Conservation (phyloP, 2,329 filamentous ascomycete genomes). For the Rachicladosporium sp. region DNA sequence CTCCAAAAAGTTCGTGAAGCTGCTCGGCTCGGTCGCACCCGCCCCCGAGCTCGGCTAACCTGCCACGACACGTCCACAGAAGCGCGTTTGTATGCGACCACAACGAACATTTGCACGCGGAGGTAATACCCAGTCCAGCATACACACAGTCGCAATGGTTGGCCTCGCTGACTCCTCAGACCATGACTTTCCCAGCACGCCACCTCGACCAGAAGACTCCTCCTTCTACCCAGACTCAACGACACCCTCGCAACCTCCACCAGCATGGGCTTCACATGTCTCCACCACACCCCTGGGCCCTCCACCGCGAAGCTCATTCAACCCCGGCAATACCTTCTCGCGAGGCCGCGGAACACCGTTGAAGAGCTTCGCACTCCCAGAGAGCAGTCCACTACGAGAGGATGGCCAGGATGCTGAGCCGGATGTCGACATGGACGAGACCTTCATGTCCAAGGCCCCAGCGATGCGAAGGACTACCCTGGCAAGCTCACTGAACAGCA, state of each 20-base stretch:
- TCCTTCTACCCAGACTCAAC: constrained; percentile 20
- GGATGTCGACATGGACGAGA: constrained; percentile 19
- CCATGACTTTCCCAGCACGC: constrained; percentile 14
- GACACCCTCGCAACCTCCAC: constrained; percentile 25
- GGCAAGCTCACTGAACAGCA: constrained; percentile 12
- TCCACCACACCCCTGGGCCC: constrained; percentile 25
- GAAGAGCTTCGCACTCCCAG: constrained; percentile 23
- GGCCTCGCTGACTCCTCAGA: too few species aligned
- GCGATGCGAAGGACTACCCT: constrained; percentile 5
- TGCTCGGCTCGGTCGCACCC: too few species aligned
- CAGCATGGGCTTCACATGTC: constrained; percentile 18
- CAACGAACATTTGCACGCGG: too few species aligned
- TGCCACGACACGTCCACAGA: too few species aligned
- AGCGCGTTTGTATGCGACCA: too few species aligned
- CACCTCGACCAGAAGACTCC: constrained; percentile 12
- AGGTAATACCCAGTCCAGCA: too few species aligned
- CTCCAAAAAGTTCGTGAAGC: too few species aligned
- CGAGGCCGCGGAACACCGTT: constrained; percentile 11
- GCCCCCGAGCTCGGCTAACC: too few species aligned
- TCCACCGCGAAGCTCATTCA: constrained; percentile 24
- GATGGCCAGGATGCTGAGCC: constrained; percentile 21
- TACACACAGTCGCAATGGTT: too few species aligned
- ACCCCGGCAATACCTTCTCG: constrained; percentile 19
- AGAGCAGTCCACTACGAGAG: constrained; percentile 24
- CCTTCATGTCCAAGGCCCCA: constrained; percentile 6